These are phyloP conservation scores for Aspergillus fumigatus DNA, from an alignment of 2,329 filamentous ascomycete species.

Conservation along the genomic window DNA sequence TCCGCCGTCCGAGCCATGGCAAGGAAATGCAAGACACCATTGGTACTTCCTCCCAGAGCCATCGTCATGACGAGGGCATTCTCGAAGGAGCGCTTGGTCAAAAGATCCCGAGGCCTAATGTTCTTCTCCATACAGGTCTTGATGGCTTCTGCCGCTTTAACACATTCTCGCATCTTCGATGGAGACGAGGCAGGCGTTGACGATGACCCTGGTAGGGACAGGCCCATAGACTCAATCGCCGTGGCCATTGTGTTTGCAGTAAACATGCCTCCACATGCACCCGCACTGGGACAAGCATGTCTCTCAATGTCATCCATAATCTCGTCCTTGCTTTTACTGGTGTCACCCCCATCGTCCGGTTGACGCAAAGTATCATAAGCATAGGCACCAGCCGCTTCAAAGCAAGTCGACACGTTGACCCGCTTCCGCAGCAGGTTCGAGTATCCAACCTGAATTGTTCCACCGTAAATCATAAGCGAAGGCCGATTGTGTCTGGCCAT, in stretches of 20 bases:
- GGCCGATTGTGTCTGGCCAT: conserved; percentile 88
- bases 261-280: conserved; percentile 89
- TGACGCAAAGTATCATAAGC: conserved; percentile 69
- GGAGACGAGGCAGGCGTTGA: conserved; percentile 77
- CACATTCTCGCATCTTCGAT: conserved; percentile 81
- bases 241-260: conserved; percentile 93
- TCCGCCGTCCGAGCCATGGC: conserved; percentile 86
- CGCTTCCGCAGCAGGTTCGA: conserved; percentile 68
- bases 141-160: conserved; percentile 74
- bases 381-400: conserved; percentile 81
- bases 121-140: conserved; percentile 74
- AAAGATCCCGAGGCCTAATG: conserved; percentile 72
- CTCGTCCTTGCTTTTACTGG: conserved; percentile 66
- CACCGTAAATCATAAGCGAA: conserved; percentile 93
- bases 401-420: conserved; percentile 85
- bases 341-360: conserved; percentile 60
- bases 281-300: conserved; percentile 71
- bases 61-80: conserved; percentile 88
- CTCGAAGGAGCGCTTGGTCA: conserved; percentile 77
- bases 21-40: conserved; percentile 81
- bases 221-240: conserved; percentile 82
- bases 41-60: conserved; percentile 86
- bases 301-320: conserved; percentile 79
- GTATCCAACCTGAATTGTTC: conserved; percentile 84
- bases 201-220: conserved; percentile 76